phyloP scores from a whole-genome alignment of 2,329 filamentous ascomycete genomes.

The Hymenoscyphus repandus region DNA sequence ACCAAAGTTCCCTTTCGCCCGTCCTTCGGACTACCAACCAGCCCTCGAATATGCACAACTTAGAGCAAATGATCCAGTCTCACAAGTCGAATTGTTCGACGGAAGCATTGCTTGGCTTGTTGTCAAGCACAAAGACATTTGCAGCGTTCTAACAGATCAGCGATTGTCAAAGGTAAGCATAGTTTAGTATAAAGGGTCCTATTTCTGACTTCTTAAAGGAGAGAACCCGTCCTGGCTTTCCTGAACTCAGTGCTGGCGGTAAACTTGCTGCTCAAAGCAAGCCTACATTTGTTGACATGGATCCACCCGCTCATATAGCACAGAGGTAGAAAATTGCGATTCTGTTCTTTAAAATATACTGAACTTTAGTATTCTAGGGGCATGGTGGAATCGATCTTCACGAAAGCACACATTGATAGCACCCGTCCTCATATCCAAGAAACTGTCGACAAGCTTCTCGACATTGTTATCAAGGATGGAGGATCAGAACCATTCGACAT shows the following conservation, averaged over 20 bases:
- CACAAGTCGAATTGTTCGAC: conserved; percentile 41
- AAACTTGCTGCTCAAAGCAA: conserved; percentile 42
- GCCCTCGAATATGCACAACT: conserved; percentile 40
- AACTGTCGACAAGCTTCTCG: conserved; percentile 40
- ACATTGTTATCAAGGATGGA: conserved; percentile 36
- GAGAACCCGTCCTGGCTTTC: conserved; percentile 39
- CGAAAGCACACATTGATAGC: conserved; percentile 33
- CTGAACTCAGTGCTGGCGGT: conserved; percentile 41
- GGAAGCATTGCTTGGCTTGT: conserved; percentile 42
- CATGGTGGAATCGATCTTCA: conserved; percentile 43
- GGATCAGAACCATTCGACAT: conserved; percentile 38
- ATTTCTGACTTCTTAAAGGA: conserved; percentile 22
- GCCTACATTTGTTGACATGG: conserved; percentile 48
- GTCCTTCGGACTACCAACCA: conserved; percentile 37
- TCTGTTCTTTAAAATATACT: not conserved
- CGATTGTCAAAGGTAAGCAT: conserved; percentile 3
- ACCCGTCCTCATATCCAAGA: conserved; percentile 42
- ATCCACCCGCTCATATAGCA: conserved; percentile 41
- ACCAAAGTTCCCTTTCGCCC: conserved; percentile 36
- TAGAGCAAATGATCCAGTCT: conserved; percentile 38
- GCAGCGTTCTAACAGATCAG: conserved; percentile 37
- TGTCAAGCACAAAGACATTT: conserved; percentile 43
- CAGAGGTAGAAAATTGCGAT: conserved; percentile 34
- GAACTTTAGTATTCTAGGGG: conserved; percentile 26
- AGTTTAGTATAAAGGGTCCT: not conserved